Evolutionary conservation across 257 asterid genomes (phyloP), one percentile per base, ranked within the genome.

Genomic region (Petunia secreta): DNA sequence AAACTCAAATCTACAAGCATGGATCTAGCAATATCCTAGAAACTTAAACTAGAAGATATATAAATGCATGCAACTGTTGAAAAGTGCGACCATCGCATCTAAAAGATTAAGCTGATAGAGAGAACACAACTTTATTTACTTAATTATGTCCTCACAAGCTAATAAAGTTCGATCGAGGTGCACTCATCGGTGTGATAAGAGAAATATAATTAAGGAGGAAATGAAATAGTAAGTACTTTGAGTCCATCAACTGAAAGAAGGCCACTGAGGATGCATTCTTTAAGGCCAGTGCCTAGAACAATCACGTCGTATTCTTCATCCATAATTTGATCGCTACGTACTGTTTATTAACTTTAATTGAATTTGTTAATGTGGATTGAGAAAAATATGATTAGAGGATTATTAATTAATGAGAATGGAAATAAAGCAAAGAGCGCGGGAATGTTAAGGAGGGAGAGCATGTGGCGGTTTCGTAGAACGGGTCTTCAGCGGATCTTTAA

Each of bases 241-340:
- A 92, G 91, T 82, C 98, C 98, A 78, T 94, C 95, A 16, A 94
- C 97, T 41, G 98, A 94, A 83, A 94, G 94, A 77, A 94, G 95
- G 75, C 98, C 98, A 34, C 97, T 94, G 82, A 94, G 95, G 80
- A 94, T 94, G 87, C 98, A 94, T 85, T 94, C 98, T 79, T 94
- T 94, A 63, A 94, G 97, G n/a, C 98, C 98, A 25, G 98, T 94
- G 64, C 98, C 98, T 2, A 94, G 97, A 82, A 94, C 98, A 75
- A 94, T 91, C 34, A 94, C 97, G 68, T 94, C 98, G n/a, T 94
- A 94, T 79, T 92, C 97, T 90, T 94, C 98, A 87, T 94, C 98
- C 98, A 94, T 94, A 78, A 8, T 25, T 25, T 25, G 25, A 25
- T 25, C 25, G 25, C 25, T 25, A 25, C 25, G 25, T 25, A 25